These are phyloP conservation scores for Artemisia argyi DNA, from an alignment of 129 eudicot species.

Conservation along the genomic window DNA sequence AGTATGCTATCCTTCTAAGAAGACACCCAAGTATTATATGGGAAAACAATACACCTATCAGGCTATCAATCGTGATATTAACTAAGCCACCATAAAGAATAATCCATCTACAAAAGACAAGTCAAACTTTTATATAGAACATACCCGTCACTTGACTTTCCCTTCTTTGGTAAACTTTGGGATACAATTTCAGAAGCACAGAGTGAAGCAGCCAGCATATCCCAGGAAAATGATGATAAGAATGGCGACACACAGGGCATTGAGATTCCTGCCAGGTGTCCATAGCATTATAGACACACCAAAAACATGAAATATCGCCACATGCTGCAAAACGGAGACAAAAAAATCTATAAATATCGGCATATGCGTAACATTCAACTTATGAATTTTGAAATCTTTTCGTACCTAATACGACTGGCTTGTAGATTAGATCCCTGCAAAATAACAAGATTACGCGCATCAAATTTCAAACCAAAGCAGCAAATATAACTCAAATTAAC, in stretches of 20 bases:
- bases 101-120: too few relatives aligned
- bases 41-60: too few relatives aligned
- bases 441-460: constrained; percentile 1
- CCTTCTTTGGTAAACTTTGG: constrained; percentile 41
- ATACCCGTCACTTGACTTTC: constrained; percentile 51
- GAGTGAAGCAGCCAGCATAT: constrained; percentile 48
- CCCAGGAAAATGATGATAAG: constrained; percentile 56
- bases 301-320: constrained; percentile 73
- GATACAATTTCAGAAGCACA: constrained; percentile 54
- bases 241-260: constrained; percentile 54
- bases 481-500: neutral
- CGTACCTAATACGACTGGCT: constrained; percentile 72
- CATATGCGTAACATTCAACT: constrained; percentile 4
- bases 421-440: constrained; percentile 64
- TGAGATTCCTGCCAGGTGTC: constrained; percentile 43
- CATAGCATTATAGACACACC: constrained; percentile 60
- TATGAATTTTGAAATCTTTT: constrained; percentile 19
- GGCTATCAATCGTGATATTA: too few relatives aligned
- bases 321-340: constrained; percentile 49
- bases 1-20: too few relatives aligned
- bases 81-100: too few relatives aligned
- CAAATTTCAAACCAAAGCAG: constrained; percentile 13
- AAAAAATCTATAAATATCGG: neutral
- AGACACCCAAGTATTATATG: too few relatives aligned
- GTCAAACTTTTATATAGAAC: constrained; percentile 8